Conservation (phyloP, 2,329 filamentous ascomycete genomes). For the Colletotrichum aenigma region DNA sequence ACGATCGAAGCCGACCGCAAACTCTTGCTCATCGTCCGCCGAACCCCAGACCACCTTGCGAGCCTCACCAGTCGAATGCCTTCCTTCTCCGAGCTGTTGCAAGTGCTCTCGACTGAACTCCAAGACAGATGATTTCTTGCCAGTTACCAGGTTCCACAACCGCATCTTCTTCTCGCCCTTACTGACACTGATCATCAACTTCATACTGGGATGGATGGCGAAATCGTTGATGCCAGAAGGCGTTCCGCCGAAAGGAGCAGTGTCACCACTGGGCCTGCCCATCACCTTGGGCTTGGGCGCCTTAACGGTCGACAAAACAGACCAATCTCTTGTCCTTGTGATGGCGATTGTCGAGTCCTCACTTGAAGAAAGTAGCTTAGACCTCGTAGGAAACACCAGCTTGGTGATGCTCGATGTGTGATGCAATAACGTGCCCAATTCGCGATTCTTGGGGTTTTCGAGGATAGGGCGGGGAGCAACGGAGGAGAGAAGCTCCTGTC, state of each 20-base stretch:
- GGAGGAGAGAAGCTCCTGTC: conserved; percentile 65
- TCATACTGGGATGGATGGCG: conserved; percentile 94
- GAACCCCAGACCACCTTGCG: conserved; percentile 80
- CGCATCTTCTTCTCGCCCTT: conserved; percentile 91
- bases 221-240: conserved; percentile 94
- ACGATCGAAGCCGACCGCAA: conserved; percentile 86
- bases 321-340: conserved; percentile 87
- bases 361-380: conserved; percentile 84
- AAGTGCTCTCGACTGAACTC: conserved; percentile 81
- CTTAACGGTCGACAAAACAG: conserved; percentile 84
- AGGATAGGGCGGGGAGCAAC: conserved; percentile 75
- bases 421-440: conserved; percentile 85
- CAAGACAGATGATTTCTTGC: conserved; percentile 91
- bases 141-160: conserved; percentile 95
- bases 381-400: conserved; percentile 81
- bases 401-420: conserved; percentile 83
- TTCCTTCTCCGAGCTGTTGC: conserved; percentile 75
- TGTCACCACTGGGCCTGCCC: conserved; percentile 88
- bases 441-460: conserved; percentile 86
- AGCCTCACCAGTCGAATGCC: conserved; percentile 81
- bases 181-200: conserved; percentile 92
- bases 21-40: conserved; percentile 77
- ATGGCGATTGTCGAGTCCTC: conserved; percentile 94
- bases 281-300: conserved; percentile 81
- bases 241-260: conserved; percentile 78